These are phyloP conservation scores for Aspergillus transmontanensis DNA, from an alignment of 2,329 filamentous ascomycete species.

Conservation along the genomic window DNA sequence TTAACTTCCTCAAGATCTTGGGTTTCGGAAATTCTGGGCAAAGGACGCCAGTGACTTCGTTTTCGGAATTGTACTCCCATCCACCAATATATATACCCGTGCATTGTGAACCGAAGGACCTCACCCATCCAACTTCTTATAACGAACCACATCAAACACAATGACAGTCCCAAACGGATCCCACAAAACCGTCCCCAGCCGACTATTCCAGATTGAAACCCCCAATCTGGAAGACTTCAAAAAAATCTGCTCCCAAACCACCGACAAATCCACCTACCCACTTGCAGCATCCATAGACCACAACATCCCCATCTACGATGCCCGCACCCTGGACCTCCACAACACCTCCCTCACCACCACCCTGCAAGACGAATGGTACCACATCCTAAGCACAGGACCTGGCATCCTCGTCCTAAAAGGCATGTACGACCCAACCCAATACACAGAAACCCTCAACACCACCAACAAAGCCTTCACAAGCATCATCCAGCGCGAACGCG, in stretches of 20 bases:
- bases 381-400: slow-evolving; percentile 58
- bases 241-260: slow-evolving; percentile 47
- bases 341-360: slow-evolving; percentile 32
- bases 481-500: slow-evolving; percentile 53
- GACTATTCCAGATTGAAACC: slow-evolving; percentile 25
- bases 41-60: background rate
- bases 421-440: slow-evolving; percentile 49
- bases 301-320: slow-evolving; percentile 61
- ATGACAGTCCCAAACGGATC: slow-evolving; percentile 6
- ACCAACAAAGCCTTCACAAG: slow-evolving; percentile 51
- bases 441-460: slow-evolving; percentile 43
- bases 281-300: slow-evolving; percentile 48
- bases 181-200: slow-evolving; percentile 5
- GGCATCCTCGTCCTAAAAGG: slow-evolving; percentile 62
- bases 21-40: background rate
- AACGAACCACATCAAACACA: background rate
- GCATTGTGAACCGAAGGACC: background rate
- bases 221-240: slow-evolving; percentile 46
- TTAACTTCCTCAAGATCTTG: background rate
- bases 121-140: background rate
- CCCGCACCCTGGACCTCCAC: slow-evolving; percentile 40
- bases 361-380: slow-evolving; percentile 64
- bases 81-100: background rate
- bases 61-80: slow-evolving; percentile 1
- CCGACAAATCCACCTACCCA: slow-evolving; percentile 48